Conservation (phyloP, 805 yeast genomes). For the Maudiozyma pseudohumilis region DNA sequence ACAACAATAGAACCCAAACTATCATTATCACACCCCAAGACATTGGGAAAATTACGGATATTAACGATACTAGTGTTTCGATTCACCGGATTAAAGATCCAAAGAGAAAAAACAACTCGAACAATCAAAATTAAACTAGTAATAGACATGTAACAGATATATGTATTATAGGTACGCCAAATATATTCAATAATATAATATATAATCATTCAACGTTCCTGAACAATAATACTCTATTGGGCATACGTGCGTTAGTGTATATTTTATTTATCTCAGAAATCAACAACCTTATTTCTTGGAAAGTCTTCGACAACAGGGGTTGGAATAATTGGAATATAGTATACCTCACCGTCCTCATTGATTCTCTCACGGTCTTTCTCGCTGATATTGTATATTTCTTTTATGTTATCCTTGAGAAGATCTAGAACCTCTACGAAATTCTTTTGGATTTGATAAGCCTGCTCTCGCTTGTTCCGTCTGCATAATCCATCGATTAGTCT, state of each 20-base stretch:
- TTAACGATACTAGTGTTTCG: slow-evolving; percentile 50
- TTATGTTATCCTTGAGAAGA: slow-evolving; percentile 48
- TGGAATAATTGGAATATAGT: slow-evolving; percentile 66
- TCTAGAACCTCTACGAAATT: slow-evolving; percentile 48
- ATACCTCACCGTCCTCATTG: slow-evolving; percentile 81
- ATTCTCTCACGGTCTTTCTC: slow-evolving; percentile 82
- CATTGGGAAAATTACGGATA: slow-evolving; percentile 51
- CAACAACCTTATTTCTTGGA: slow-evolving; percentile 47
- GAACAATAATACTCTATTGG: too few species aligned
- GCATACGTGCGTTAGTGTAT: neutral
- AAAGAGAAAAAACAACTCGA: slow-evolving; percentile 24
- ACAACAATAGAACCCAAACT: slow-evolving; percentile 61
- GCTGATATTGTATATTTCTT: slow-evolving; percentile 70
- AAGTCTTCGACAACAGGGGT: slow-evolving; percentile 57
- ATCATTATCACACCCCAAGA: slow-evolving; percentile 93
- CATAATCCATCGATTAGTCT: slow-evolving; percentile 65
- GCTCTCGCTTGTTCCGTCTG: slow-evolving; percentile 62
- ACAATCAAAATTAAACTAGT: too few species aligned
- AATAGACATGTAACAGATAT: too few species aligned
- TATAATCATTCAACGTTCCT: too few species aligned
- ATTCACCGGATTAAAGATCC: slow-evolving; percentile 53
- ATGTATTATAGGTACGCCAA: too few species aligned
- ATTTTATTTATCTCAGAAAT: too few species aligned
- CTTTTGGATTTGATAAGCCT: slow-evolving; percentile 73
- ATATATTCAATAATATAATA: too few species aligned